phyloP scores from a whole-genome alignment of 805 yeast genomes.

The Candida cerambycidarum region DNA sequence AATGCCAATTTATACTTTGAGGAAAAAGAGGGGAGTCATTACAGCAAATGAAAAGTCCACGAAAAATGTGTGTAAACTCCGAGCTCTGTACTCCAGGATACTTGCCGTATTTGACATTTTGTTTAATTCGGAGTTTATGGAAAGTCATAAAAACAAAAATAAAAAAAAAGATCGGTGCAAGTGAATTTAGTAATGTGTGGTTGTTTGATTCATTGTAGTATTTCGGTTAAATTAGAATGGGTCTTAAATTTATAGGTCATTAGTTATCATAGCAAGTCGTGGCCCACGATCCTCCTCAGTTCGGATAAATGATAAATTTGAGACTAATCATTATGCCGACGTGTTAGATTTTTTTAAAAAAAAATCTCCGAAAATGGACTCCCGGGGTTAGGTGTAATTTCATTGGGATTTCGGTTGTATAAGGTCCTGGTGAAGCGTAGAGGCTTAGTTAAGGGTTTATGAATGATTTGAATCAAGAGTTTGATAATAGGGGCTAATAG shows the following conservation, averaged over 20 bases:
- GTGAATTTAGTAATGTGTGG: background rate
- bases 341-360: background rate
- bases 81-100: slow-evolving; percentile 2
- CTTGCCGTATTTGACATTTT: slow-evolving; percentile 1
- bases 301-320: background rate
- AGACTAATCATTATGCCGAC: background rate
- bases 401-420: background rate
- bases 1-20: background rate
- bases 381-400: background rate
- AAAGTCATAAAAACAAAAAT: background rate
- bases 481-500: background rate
- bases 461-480: too few relatives aligned
- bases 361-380: background rate
- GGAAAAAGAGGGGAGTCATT: slow-evolving; percentile 4
- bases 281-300: background rate
- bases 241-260: too few relatives aligned
- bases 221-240: too few relatives aligned
- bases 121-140: background rate
- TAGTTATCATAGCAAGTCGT: background rate
- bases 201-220: too few relatives aligned
- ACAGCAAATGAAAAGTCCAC: slow-evolving; percentile 1
- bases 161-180: background rate
- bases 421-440: background rate
- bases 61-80: slow-evolving; percentile 4
- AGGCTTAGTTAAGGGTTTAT: background rate